phyloP scores from a whole-genome alignment of 495 filamentous ascomycete genomes.

The Penicillium desertorum region DNA sequence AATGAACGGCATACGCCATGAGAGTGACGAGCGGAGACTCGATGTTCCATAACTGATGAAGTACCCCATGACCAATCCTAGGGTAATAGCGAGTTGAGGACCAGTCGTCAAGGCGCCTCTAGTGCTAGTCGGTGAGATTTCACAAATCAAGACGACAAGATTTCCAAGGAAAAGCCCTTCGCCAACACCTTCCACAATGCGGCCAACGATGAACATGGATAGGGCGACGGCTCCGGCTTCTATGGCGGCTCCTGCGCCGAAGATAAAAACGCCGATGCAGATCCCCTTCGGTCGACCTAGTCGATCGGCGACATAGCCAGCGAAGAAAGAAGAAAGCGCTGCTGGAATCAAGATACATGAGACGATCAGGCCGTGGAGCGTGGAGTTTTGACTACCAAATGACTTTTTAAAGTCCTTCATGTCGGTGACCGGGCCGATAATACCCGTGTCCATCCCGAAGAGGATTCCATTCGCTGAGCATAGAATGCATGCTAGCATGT shows the following conservation, averaged over 20 bases:
- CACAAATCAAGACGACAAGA: slow-evolving; percentile 58
- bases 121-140: slow-evolving; percentile 55
- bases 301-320: slow-evolving; percentile 60
- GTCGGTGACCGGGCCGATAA: slow-evolving; percentile 60
- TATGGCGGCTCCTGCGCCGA: slow-evolving; percentile 54
- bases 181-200: slow-evolving; percentile 56
- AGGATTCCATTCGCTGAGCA: slow-evolving; percentile 11
- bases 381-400: slow-evolving; percentile 54
- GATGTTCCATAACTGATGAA: slow-evolving; percentile 63
- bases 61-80: slow-evolving; percentile 55
- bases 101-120: slow-evolving; percentile 55
- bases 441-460: slow-evolving; percentile 57
- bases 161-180: slow-evolving; percentile 60
- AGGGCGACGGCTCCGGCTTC: slow-evolving; percentile 49
- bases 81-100: slow-evolving; percentile 54
- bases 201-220: slow-evolving; percentile 55
- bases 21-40: slow-evolving; percentile 48
- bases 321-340: slow-evolving; percentile 60
- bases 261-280: slow-evolving; percentile 52
- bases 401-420: slow-evolving; percentile 55
- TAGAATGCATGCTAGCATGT: slow-evolving; percentile 23
- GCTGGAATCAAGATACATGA: slow-evolving; percentile 64
- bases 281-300: slow-evolving; percentile 56
- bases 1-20: slow-evolving; percentile 58
- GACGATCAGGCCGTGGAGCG: slow-evolving; percentile 59